Evolutionary conservation across 495 filamentous ascomycete genomes (phyloP), one percentile per base, ranked within the genome.

Genomic region (Penicillium paxilli): DNA sequence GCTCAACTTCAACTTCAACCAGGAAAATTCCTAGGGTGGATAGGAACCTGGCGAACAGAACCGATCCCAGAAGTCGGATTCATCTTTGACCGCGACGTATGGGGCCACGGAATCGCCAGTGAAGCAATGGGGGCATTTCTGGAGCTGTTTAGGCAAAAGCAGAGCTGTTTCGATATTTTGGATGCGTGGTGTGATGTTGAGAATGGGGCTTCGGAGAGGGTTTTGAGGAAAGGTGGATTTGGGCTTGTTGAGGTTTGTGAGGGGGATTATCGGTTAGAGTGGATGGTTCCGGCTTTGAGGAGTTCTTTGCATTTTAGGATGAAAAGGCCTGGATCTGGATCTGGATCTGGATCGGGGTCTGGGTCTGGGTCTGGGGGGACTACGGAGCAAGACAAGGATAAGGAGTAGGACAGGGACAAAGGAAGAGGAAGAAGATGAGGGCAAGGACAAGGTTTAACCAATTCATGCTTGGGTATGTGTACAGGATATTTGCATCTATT

Each of bases 61-160:
- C 62, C 62, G 0, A 19, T 52, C 5, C 60, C 70, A 0, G 62
- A 72, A 50, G 47, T 72, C 14, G 65, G 69, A 4, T 69, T 66
- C 32, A 62, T 63, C 16, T 69, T 67, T 16, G 55, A 65, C 37
- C 60, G 51, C n/a, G 47, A 46, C 5, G 56, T 44, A 1, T 71
- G 64, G 69, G 69, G 69, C 2, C 30, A 56, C 11, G 71, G 71
- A 1, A 68, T 65, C 48, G 69, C 69, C 4, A 66, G 63, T 0
- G 67, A 71, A 33, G 69, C 64, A 1, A 20, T 74, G 49, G 47
- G 26, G 26, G 64, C 49, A 1, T 69, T 67, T 49, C 20, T 66
- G 2, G 24, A 54, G 16, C 20, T 60, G 14, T 72, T 66, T 41
- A 71, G 69, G 67, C n/a, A 47, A 4, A 38, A 38, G 3, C 65